Evolutionary conservation across 192 early-diverging fungal species (phyloP), one percentile per base, ranked within the genome.

Genomic region (Chytriomyces sp.): DNA sequence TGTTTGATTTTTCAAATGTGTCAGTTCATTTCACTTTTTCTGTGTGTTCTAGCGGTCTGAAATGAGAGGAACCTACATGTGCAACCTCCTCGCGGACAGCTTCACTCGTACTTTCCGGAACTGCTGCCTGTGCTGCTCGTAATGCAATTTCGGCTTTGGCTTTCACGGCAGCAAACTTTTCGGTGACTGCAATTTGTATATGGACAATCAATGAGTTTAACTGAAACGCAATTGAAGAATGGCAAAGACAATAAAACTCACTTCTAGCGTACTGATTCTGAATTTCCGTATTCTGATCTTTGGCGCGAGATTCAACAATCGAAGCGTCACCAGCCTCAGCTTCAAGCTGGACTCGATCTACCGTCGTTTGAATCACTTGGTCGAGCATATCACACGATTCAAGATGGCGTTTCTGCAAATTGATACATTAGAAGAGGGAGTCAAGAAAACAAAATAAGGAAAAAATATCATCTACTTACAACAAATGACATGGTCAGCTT

Each of bases 31-130:
- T 16, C 4, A 71, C 7, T 77, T 77, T 67, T 75, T 50, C 75
- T 72, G 26, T 79, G 74, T 57, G 6, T 50, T 35, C 43, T 18
- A 18, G 24, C 50, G 5, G 0, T 50, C 1, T 0, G 2, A 69
- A 65, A 18, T 57, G 16, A 49, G 6, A n/a, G 43, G 46, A 5
- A 43, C 35, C 49, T 79, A 88, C 89, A 7, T 81, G 82, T 69
- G 89, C 83, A 66, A 88, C 86, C 26, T 84, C 86, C 57, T 78
- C 76, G 1, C 78, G 80, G 65, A 89, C 86, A 28, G 85, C 88
- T 48, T 89, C 90, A 28, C 67, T 72, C 67, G 92, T 76, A 8
- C 79, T 82, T 3, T 86, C 82, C 45, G 85, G 86, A 8, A 85
- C 82, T 6, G 60, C 50, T 18, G 59, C n/a, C 18, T 90, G 88